Conservation (phyloP, 208 protist species). For the Novymonas esmeraldas region DNA sequence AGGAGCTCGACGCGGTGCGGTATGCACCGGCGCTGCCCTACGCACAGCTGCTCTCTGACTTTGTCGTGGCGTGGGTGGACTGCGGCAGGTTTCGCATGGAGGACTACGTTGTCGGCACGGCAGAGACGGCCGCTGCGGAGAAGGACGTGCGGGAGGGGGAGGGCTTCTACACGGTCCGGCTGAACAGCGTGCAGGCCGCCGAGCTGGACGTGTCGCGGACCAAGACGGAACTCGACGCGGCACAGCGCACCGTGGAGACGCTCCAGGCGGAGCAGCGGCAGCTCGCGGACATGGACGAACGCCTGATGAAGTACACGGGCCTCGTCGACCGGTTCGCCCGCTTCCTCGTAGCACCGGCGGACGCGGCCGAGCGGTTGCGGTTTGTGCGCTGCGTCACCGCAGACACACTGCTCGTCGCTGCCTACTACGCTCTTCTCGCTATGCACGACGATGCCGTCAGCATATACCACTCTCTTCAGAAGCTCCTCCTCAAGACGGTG, state of each 20-base stretch:
- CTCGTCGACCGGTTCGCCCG: slow-evolving; percentile 71
- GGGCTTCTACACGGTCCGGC: slow-evolving; percentile 1
- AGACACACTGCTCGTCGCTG: slow-evolving; percentile 65
- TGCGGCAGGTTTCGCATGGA: slow-evolving; percentile 15
- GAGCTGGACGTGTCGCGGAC: slow-evolving; percentile 11
- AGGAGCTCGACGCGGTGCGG: slow-evolving; percentile 49
- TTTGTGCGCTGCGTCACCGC: slow-evolving; percentile 47
- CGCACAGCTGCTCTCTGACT: slow-evolving; percentile 54
- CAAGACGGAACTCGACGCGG: slow-evolving; percentile 12
- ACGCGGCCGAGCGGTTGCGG: slow-evolving; percentile 24
- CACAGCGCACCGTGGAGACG: slow-evolving; percentile 23
- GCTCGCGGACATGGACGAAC: slow-evolving; percentile 33
- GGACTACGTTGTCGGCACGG: slow-evolving; percentile 13
- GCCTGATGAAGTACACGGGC: slow-evolving; percentile 53
- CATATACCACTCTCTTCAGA: slow-evolving; percentile 11
- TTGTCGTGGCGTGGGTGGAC: slow-evolving; percentile 56
- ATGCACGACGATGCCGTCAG: slow-evolving; percentile 25
- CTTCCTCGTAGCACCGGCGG: slow-evolving; percentile 33
- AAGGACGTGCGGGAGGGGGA: slow-evolving; percentile 5
- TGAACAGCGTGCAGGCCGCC: slow-evolving; percentile 17
- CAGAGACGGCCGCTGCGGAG: slow-evolving; percentile 4
- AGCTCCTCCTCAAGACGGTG: slow-evolving; percentile 14
- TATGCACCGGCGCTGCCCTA: slow-evolving; percentile 50
- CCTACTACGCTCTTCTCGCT: slow-evolving; percentile 59
- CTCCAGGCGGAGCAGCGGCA: slow-evolving; percentile 36